Evolutionary conservation across 1,284 basidiomycete species (phyloP).

Genomic region (Termitomyces sp.): DNA sequence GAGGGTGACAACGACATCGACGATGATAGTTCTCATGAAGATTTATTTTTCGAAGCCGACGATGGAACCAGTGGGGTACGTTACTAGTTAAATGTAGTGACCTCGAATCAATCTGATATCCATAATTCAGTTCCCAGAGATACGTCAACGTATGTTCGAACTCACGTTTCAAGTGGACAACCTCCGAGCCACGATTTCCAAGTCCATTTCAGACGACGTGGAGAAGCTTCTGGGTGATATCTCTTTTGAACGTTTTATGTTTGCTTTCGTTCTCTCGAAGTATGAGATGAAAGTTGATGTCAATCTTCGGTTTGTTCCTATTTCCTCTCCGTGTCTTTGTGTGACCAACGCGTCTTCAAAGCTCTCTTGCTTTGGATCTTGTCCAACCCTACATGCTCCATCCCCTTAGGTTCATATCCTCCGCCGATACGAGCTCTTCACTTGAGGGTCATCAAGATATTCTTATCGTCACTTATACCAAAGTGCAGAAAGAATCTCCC

Average conservation of each 20-base stretch:
- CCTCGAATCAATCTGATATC: conserved; percentile 1
- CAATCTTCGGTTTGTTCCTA: conserved; percentile 57
- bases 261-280: conserved; percentile 73
- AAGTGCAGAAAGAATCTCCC: conserved; percentile 82
- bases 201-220: conserved; percentile 51
- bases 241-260: conserved; percentile 75
- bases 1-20: conserved; percentile 34
- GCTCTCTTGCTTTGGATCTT: conserved; percentile 68
- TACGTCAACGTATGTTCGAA: conserved; percentile 85
- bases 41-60: conserved; percentile 67
- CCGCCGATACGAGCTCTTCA: conserved; percentile 41
- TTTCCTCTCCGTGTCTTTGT: conserved; percentile 7
- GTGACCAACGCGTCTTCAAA: conserved; percentile 22
- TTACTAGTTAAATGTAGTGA: conserved; percentile 4
- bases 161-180: conserved; percentile 87
- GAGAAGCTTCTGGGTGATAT: conserved; percentile 81
- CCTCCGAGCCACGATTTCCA: conserved; percentile 81
- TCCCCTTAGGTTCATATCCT: conserved; percentile 75
- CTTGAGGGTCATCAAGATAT: conserved; percentile 60
- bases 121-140: conserved; percentile 32
- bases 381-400: conserved; percentile 51
- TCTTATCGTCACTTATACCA: conserved; percentile 78
- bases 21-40: conserved; percentile 24
- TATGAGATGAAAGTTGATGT: conserved; percentile 89
- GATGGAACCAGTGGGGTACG: conserved; percentile 62